Percentiles rank a stretch among this genome's conserved stretches.
Evolutionary conservation across 805 yeast genomes (phyloP).

Genomic region (Spathaspora passalidarum): DNA sequence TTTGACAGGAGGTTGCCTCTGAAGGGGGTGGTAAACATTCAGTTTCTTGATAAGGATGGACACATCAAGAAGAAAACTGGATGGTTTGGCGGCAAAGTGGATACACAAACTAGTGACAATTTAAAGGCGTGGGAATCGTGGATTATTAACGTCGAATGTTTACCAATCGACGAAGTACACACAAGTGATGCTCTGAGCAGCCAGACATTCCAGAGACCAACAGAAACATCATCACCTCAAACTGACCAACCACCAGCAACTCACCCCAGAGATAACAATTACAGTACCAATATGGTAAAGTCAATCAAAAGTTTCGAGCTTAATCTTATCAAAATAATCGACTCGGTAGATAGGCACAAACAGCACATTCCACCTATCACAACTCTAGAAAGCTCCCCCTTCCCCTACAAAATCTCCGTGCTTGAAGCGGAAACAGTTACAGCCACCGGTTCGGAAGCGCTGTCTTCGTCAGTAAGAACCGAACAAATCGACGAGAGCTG

Average conservation of each 20-base stretch:
- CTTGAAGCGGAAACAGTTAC: slow-evolving; percentile 5
- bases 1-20: slow-evolving; percentile 6
- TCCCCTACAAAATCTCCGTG: slow-evolving; percentile 43
- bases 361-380: slow-evolving; percentile 75
- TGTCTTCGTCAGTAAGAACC: neutral
- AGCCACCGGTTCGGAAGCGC: neutral
- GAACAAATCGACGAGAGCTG: slow-evolving; percentile 30
- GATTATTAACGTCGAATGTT: slow-evolving; percentile 50
- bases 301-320: slow-evolving; percentile 36
- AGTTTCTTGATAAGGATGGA: slow-evolving; percentile 32
- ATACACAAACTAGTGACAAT: neutral
- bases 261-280: neutral
- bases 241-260: neutral
- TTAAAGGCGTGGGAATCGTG: slow-evolving; percentile 66
- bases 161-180: slow-evolving; percentile 25
- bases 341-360: slow-evolving; percentile 53
- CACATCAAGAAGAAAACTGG: slow-evolving; percentile 40
- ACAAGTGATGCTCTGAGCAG: no score
- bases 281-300: slow-evolving; percentile 12
- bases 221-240: neutral
- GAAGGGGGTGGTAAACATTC: slow-evolving; percentile 32
- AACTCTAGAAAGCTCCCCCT: slow-evolving; percentile 63
- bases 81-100: slow-evolving; percentile 46
- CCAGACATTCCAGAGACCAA: slow-evolving; percentile 7
- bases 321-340: slow-evolving; percentile 46